Evolutionary conservation across 1,139 yeast genomes (phyloP).

Genomic region (Yamadazyma sp.): DNA sequence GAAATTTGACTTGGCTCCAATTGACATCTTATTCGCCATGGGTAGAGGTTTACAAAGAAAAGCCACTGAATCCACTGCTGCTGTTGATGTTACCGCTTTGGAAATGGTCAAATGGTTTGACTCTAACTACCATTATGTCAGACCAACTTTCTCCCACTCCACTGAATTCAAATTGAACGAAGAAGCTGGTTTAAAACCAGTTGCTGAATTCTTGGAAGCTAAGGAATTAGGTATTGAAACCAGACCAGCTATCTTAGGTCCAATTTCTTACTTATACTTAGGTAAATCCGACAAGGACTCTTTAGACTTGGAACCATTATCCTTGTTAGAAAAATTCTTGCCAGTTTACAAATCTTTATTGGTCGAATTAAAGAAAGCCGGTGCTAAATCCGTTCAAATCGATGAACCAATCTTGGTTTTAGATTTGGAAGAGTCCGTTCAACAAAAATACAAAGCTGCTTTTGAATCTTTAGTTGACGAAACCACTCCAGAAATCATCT

Average conservation of each 20-base stretch:
- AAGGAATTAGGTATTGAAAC: constrained; percentile 94
- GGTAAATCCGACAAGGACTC: constrained; percentile 99
- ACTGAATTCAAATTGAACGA: constrained; percentile 90
- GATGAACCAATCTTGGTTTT: constrained; percentile 97
- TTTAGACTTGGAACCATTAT: constrained; percentile 88
- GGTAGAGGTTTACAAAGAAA: constrained; percentile 99
- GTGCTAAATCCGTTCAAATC: constrained; percentile 93
- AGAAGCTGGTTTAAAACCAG: constrained; percentile 82
- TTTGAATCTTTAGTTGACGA: constrained; percentile 69
- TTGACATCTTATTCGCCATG: constrained; percentile 97
- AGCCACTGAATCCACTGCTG: constrained; percentile 82
- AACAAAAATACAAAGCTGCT: constrained; percentile 85
- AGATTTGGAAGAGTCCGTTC: constrained; percentile 83
- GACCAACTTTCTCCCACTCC: constrained; percentile 97
- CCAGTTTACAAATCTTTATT: constrained; percentile 92
- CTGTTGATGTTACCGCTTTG: constrained; percentile 97
- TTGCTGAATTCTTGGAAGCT: constrained; percentile 96
- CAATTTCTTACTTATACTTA: constrained; percentile 88
- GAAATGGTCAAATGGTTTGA: constrained; percentile 99
- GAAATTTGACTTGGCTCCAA: constrained; percentile 83
- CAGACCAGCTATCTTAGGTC: constrained; percentile 96
- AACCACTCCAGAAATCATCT: constrained; percentile 72
- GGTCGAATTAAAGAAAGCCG: constrained; percentile 85
- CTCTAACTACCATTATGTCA: constrained; percentile 98
- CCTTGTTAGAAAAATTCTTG: constrained; percentile 80